Evolutionary conservation across 140 eudicot species (phyloP).

Genomic region (Bidens hawaiensis): DNA sequence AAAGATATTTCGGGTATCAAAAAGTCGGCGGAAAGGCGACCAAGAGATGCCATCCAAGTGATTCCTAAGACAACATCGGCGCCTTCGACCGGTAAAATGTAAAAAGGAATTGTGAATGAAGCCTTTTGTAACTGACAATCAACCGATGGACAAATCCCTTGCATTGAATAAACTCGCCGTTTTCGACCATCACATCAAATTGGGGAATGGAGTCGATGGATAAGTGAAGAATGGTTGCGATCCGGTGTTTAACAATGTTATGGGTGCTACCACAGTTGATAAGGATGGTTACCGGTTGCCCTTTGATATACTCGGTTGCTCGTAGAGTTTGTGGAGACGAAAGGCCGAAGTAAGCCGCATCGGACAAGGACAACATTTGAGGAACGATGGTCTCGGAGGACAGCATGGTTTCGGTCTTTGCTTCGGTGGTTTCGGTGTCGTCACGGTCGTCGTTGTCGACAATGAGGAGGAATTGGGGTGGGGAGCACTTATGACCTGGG

Average conservation of each 20-base stretch:
- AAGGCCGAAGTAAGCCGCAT: background rate
- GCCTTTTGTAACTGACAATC: background rate
- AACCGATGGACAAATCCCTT: background rate
- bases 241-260: background rate
- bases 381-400: background rate
- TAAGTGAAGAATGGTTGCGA: background rate
- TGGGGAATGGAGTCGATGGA: background rate
- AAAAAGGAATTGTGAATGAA: background rate
- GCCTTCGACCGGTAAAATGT: background rate
- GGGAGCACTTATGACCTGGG: too few relatives aligned
- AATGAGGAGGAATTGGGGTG: too few relatives aligned
- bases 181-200: background rate
- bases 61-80: background rate
- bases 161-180: background rate
- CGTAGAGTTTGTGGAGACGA: background rate
- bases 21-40: background rate
- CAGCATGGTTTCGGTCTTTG: background rate
- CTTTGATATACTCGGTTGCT: background rate
- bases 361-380: background rate
- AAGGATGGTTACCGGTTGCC: background rate
- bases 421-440: background rate
- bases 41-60: background rate
- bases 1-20: background rate
- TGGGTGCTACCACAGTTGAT: background rate
- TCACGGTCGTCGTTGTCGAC: background rate